These are phyloP conservation scores for Coelastrella sp. DNA, from an alignment of 139 green algal genomes.

Conservation along the genomic window DNA sequence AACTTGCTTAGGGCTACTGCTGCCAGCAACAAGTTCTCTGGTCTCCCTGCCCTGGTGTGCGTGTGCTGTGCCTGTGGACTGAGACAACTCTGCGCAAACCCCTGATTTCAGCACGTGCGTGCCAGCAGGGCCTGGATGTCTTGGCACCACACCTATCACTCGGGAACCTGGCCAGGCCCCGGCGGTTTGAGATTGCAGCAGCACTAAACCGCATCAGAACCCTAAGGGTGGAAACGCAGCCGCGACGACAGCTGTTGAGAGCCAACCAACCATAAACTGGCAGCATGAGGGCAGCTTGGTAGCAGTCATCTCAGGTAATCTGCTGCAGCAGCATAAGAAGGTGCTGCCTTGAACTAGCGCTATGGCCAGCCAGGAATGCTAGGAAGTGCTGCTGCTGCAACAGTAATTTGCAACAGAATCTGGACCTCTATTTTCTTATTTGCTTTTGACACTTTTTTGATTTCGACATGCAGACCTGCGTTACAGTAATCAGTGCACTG, in stretches of 20 bases:
- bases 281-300: not conserved
- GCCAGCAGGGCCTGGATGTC: slow-evolving; percentile 62
- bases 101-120: not conserved
- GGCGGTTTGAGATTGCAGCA: slow-evolving; percentile 73
- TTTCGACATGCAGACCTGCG: too few relatives aligned
- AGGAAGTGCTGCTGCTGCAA: too few relatives aligned
- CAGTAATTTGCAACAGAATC: too few relatives aligned
- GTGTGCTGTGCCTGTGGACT: not conserved
- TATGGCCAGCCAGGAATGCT: too few relatives aligned
- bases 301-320: not conserved
- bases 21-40: not conserved
- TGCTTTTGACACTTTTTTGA: too few relatives aligned
- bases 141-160: slow-evolving; percentile 46
- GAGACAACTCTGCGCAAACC: not conserved
- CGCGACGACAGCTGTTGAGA: not conserved
- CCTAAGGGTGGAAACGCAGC: slow-evolving; percentile 45
- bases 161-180: slow-evolving; percentile 68
- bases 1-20: too few relatives aligned
- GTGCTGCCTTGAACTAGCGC: too few relatives aligned
- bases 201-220: slow-evolving; percentile 77
- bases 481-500: too few relatives aligned
- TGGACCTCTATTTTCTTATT: too few relatives aligned
- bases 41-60: not conserved
- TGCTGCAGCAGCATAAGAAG: not conserved
- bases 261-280: not conserved